Conservation (phyloP, 2,329 filamentous ascomycete genomes). For the Exophiala sideris region DNA sequence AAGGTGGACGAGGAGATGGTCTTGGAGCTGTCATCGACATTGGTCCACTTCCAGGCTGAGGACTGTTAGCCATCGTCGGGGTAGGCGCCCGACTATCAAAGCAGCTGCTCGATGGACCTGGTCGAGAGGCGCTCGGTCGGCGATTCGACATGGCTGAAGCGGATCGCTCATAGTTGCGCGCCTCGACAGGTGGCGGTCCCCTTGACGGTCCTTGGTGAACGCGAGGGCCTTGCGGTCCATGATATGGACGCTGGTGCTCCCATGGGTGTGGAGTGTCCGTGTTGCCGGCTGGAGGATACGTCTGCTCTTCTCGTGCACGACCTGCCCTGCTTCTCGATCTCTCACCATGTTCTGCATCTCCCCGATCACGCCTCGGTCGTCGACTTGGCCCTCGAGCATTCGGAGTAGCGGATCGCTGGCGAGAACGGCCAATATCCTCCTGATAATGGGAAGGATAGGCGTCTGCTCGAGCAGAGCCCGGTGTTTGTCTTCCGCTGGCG, state of each 20-base stretch:
- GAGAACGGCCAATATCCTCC: constrained; percentile 18
- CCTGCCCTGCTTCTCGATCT: constrained; percentile 54
- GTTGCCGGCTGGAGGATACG: constrained; percentile 10
- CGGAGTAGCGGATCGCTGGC: constrained; percentile 31
- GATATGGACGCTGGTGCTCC: constrained; percentile 15
- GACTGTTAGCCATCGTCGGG: constrained; percentile 26
- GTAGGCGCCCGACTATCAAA: constrained; percentile 31
- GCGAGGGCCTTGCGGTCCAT: constrained; percentile 8
- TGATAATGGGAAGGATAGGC: constrained; percentile 1
- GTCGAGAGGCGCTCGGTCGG: constrained; percentile 39
- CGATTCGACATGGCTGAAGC: constrained; percentile 40
- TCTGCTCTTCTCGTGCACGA: constrained; percentile 48
- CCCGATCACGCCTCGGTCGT: constrained; percentile 45
- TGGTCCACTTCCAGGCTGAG: constrained; percentile 12
- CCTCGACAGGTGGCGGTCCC: constrained; percentile 21
- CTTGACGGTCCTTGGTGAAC: constrained; percentile 3
- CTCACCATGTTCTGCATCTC: constrained; percentile 52
- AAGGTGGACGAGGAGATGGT: constrained; percentile 23
- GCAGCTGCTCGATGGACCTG: constrained; percentile 21
- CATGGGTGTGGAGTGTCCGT: constrained; percentile 3
- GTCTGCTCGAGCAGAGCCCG: constrained; percentile 9
- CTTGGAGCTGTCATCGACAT: constrained; percentile 11
- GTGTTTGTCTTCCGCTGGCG: constrained; percentile 10
- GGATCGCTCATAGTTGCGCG: constrained; percentile 33
- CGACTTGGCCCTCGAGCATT: background rate